These are phyloP conservation scores for Beauveria medogensis DNA, from an alignment of 2,329 filamentous ascomycete genomes.

Conservation along the genomic window DNA sequence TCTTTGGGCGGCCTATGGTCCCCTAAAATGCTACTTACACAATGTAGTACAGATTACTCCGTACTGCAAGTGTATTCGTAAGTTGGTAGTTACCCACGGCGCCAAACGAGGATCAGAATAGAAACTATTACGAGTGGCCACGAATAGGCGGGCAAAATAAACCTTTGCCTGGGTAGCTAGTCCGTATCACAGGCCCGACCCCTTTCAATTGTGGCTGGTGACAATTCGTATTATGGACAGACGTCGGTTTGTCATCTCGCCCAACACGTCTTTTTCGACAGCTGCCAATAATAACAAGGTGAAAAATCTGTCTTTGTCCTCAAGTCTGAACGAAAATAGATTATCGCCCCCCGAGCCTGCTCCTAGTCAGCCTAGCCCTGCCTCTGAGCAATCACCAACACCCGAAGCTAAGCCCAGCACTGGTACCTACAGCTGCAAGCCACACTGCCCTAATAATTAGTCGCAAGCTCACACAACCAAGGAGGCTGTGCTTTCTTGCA, in stretches of 20 bases:
- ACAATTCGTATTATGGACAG: not conserved
- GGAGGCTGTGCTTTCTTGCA: conserved; percentile 11
- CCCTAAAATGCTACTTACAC: not conserved
- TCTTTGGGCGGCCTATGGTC: not conserved
- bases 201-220: conserved; percentile 8
- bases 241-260: not conserved
- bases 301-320: not conserved
- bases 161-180: not conserved
- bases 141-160: not conserved
- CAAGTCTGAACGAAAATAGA: not conserved
- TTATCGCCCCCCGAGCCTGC: not conserved
- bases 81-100: not conserved
- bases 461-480: conserved; percentile 10
- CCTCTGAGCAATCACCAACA: conserved; percentile 1
- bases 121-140: not conserved
- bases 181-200: not conserved
- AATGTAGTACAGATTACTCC: no score
- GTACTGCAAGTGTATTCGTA: not conserved
- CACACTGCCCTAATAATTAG: conserved; percentile 1
- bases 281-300: not conserved
- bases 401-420: not conserved
- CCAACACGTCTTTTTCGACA: not conserved
- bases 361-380: not conserved
- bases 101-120: not conserved
- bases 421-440: not conserved